Percentiles rank a stretch among this genome's conserved stretches.
These are phyloP conservation scores for Arabidopsis arenosa DNA, from an alignment of 345 rosid genomes.

Conservation along the genomic window DNA sequence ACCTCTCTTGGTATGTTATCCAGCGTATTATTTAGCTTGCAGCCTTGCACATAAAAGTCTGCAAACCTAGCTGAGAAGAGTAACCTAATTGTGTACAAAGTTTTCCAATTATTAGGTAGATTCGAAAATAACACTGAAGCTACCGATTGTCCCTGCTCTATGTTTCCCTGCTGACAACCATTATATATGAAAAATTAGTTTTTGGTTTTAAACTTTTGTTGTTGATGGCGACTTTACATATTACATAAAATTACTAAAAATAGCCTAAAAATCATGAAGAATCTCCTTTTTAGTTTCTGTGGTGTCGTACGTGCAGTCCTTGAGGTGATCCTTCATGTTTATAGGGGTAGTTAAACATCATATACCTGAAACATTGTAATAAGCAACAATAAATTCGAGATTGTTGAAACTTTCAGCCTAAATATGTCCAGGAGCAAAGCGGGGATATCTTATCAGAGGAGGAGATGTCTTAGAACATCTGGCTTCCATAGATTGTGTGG, in stretches of 20 bases:
- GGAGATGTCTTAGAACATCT: conserved; percentile 95
- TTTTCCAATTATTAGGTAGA: conserved; percentile 17
- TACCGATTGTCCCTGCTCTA: not conserved
- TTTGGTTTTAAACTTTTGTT: not conserved
- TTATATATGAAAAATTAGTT: not conserved
- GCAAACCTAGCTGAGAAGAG: conserved; percentile 26
- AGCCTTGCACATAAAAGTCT: not conserved
- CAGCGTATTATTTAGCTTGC: conserved; percentile 30
- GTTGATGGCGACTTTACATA: conserved; percentile 10
- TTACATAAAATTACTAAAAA: conserved; percentile 6
- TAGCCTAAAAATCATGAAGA: conserved; percentile 5
- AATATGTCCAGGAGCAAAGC: conserved; percentile 80
- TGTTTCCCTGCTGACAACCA: conserved; percentile 2
- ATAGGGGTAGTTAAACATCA: not conserved
- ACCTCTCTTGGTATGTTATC: conserved; percentile 81
- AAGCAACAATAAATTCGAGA: not conserved
- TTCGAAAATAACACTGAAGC: conserved; percentile 7
- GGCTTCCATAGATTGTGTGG: conserved; percentile 73
- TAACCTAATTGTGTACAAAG: conserved; percentile 4
- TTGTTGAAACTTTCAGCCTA: conserved; percentile 27
- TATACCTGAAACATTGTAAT: not conserved
- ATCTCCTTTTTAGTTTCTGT: conserved; percentile 9
- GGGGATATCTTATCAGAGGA: conserved; percentile 96
- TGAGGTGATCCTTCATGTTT: conserved; percentile 7
- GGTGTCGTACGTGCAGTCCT: not conserved